These are phyloP conservation scores for Cryphonectria radicalis DNA, from an alignment of 2,329 filamentous ascomycete genomes.

Conservation along the genomic window DNA sequence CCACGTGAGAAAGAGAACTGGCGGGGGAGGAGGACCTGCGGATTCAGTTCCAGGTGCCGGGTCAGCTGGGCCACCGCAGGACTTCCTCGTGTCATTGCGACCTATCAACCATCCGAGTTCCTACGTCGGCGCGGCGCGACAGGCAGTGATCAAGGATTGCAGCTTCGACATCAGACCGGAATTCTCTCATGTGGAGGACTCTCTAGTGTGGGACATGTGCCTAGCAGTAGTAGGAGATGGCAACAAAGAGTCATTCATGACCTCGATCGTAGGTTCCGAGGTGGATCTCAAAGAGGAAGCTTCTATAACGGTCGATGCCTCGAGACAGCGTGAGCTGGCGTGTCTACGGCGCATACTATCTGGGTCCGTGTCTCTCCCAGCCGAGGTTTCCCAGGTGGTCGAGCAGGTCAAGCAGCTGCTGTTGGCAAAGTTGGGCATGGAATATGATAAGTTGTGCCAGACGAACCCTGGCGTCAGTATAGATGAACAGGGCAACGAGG, in stretches of 20 bases:
- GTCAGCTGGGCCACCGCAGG: constrained; percentile 31
- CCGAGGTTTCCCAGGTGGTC: constrained; percentile 47
- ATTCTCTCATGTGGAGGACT: constrained; percentile 57
- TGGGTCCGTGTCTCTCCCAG: constrained; percentile 45
- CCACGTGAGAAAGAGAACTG: constrained; percentile 55
- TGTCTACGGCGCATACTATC: constrained; percentile 38
- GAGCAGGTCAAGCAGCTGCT: constrained; percentile 41
- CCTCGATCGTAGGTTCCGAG: constrained; percentile 21
- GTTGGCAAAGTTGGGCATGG: constrained; percentile 44
- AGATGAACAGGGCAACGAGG: constrained; percentile 44
- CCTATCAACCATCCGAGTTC: constrained; percentile 54
- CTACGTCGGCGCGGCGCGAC: constrained; percentile 48
- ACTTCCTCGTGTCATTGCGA: constrained; percentile 58
- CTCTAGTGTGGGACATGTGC: constrained; percentile 56
- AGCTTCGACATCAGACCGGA: constrained; percentile 39
- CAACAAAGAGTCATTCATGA: constrained; percentile 31
- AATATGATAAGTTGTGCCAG: constrained; percentile 49
- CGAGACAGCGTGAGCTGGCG: constrained; percentile 31
- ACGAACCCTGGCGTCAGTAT: constrained; percentile 42
- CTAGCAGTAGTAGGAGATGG: constrained; percentile 40
- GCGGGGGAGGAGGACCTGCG: constrained; percentile 35
- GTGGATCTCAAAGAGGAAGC: background rate
- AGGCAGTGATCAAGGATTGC: constrained; percentile 37
- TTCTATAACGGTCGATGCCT: background rate
- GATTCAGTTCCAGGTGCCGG: constrained; percentile 28